Evolutionary conservation across 306 rosid species (phyloP), one percentile per base, ranked within the genome.

Genomic region (Styphnolobium japonicum): DNA sequence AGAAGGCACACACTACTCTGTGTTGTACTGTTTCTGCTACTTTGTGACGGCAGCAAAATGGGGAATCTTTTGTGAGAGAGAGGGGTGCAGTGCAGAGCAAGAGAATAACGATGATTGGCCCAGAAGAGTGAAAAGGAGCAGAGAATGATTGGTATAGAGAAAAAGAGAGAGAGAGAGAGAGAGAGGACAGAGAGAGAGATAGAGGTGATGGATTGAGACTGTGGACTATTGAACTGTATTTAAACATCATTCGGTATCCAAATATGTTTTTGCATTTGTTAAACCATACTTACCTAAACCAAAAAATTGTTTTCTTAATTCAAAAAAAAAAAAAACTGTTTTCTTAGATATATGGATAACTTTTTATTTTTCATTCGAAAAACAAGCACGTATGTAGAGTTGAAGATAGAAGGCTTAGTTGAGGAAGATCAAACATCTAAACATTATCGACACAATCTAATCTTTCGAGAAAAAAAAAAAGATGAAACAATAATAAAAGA

Each of bases 81-180:
- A 71, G 40, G 46, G 51, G n/a, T n/a, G n/a, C n/a, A n/a, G 72
- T 53, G 81, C 12, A 64, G 73, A 84, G 81, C 80, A 60, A 63
- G 86, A 71, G 61, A 67, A 79, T 27, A 51, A 49, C 46, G 87
- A 91, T 88, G 94, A 93, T 91, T 89, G 93, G 88, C 46, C 70
- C 81, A 73, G 49, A 58, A 72, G 67, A 77, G 82, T 67, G 86
- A 86, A 90, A 85, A 68, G 79, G 11, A 68, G 81, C 80, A 76
- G 88, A 89, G 90, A 90, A 86, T 92, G 93, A 92, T 90, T 90
- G 86, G n/a, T n/a, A n/a, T n/a, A n/a, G n/a, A n/a, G n/a, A n/a
- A n/a, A n/a, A n/a, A n/a, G n/a, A n/a, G n/a, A n/a, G n/a, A n/a
- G n/a, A n/a, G n/a, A n/a, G n/a, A n/a, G n/a, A n/a, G n/a, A n/a